Percentiles rank a stretch among this genome's conserved stretches.
Conservation (phyloP, 805 yeast species). For the Lipomyces lipofer region DNA sequence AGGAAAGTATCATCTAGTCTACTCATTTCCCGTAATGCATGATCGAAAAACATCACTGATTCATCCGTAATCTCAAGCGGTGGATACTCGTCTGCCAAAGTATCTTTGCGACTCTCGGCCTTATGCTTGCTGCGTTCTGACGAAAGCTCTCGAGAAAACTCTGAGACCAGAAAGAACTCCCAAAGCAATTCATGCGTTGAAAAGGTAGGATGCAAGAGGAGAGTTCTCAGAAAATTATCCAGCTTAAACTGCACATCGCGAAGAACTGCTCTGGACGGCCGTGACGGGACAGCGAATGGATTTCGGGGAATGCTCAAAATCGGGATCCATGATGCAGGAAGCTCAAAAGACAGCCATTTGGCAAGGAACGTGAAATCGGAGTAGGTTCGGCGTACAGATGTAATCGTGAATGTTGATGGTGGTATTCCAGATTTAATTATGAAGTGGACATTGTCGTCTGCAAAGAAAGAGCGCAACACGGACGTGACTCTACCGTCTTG, state of each 20-base stretch:
- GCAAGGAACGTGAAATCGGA: slow-evolving; percentile 40
- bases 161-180: slow-evolving; percentile 45
- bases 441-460: slow-evolving; percentile 32
- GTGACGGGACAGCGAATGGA: slow-evolving; percentile 37
- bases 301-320: slow-evolving; percentile 34
- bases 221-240: slow-evolving; percentile 51
- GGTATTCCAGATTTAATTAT: slow-evolving; percentile 30
- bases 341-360: slow-evolving; percentile 39
- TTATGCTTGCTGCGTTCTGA: slow-evolving; percentile 40
- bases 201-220: slow-evolving; percentile 45
- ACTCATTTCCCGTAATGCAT: slow-evolving; percentile 27
- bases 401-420: slow-evolving; percentile 20
- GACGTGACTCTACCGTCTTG: slow-evolving; percentile 28
- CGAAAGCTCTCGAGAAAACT: slow-evolving; percentile 40
- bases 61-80: slow-evolving; percentile 29
- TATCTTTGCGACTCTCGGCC: slow-evolving; percentile 38
- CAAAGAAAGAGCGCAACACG: slow-evolving; percentile 30
- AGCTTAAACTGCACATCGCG: slow-evolving; percentile 48
- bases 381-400: slow-evolving; percentile 37
- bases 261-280: slow-evolving; percentile 36
- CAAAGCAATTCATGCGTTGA: slow-evolving; percentile 44
- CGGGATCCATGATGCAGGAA: slow-evolving; percentile 44
- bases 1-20: slow-evolving; percentile 18
- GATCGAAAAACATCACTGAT: slow-evolving; percentile 27
- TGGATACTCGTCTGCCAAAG: slow-evolving; percentile 28